Percentiles rank a stretch among this genome's conserved stretches.
These are phyloP conservation scores for Ascocoryne sarcoides DNA, from an alignment of 2,329 filamentous ascomycete genomes.

Conservation along the genomic window DNA sequence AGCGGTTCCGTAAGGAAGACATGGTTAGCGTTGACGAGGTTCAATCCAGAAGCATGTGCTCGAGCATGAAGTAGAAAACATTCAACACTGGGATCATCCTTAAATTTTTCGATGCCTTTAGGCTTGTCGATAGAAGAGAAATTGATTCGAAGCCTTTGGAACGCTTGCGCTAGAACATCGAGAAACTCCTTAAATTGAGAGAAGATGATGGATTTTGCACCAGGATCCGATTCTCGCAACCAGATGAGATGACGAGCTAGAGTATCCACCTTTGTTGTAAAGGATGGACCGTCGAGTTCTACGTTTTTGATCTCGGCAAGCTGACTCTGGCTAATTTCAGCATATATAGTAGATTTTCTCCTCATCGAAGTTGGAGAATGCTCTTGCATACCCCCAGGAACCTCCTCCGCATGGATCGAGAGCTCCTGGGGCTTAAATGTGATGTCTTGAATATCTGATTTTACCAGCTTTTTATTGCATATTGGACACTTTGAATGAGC, in stretches of 20 bases:
- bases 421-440: slow-evolving; percentile 71
- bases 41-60: slow-evolving; percentile 80
- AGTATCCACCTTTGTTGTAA: slow-evolving; percentile 85
- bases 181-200: slow-evolving; percentile 84
- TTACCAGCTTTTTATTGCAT: slow-evolving; percentile 63
- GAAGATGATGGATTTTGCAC: slow-evolving; percentile 88
- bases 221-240: slow-evolving; percentile 75
- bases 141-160: slow-evolving; percentile 63
- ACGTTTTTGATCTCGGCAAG: slow-evolving; percentile 76
- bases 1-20: slow-evolving; percentile 92
- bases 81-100: slow-evolving; percentile 62
- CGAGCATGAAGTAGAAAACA: slow-evolving; percentile 86
- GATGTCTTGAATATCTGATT: slow-evolving; percentile 72
- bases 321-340: slow-evolving; percentile 61
- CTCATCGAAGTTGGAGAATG: slow-evolving; percentile 10
- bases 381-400: slow-evolving; percentile 26
- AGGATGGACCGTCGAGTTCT: slow-evolving; percentile 63
- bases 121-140: slow-evolving; percentile 60
- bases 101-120: slow-evolving; percentile 67
- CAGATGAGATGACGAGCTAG: slow-evolving; percentile 74
- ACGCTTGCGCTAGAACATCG: slow-evolving; percentile 60
- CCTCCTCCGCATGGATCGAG: slow-evolving; percentile 52
- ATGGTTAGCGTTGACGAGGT: slow-evolving; percentile 85
- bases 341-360: slow-evolving; percentile 56
- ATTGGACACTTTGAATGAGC: slow-evolving; percentile 70